Base-by-base conservation (phyloP, 495 filamentous ascomycete genomes). In the Penicilliopsis zonata region DNA sequence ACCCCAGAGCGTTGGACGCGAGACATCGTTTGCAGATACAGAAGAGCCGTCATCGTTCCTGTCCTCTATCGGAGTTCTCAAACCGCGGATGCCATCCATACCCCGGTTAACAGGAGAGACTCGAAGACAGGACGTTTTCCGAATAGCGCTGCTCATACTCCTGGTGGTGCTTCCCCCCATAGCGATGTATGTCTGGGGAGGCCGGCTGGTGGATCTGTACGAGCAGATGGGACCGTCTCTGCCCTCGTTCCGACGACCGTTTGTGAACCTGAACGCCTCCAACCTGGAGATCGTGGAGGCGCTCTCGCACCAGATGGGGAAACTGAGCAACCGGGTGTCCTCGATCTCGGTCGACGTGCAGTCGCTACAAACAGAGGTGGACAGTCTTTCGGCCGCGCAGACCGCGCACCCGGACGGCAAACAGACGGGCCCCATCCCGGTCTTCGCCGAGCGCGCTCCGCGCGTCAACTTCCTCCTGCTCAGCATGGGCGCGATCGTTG, bases 401-500 rank as follows among this genome's bases (percentile, higher is more conserved):
- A n/a, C n/a, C n/a, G n/a, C n/a, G n/a, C n/a, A n/a, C n/a, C n/a
- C n/a, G n/a, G n/a, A n/a, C n/a, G n/a, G n/a, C n/a, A n/a, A n/a
- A n/a, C n/a, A n/a, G n/a, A n/a, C n/a, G n/a, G n/a, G n/a, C n/a
- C n/a, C n/a, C n/a, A n/a, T n/a, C n/a, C n/a, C n/a, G n/a, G n/a
- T n/a, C n/a, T n/a, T n/a, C n/a, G n/a, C n/a, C n/a, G n/a, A n/a
- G n/a, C n/a, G n/a, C n/a, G n/a, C 26, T 1, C 40, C 37, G 18
- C 51, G 47, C 20, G 50, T 57, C 20, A 67, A 67, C 24, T 65
- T 61, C 34, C 36, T 67, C 9, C 43, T 57, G 0, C 17, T 38
- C 9, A 44, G 49, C 0, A 18, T 49, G 16, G 59, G 63, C 1
- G 52, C 59, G 1, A 28, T 59, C 0, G 40, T 67, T 26, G 53